Conservation (phyloP, 2,329 filamentous ascomycete species). For the Thelonectria blattea region DNA sequence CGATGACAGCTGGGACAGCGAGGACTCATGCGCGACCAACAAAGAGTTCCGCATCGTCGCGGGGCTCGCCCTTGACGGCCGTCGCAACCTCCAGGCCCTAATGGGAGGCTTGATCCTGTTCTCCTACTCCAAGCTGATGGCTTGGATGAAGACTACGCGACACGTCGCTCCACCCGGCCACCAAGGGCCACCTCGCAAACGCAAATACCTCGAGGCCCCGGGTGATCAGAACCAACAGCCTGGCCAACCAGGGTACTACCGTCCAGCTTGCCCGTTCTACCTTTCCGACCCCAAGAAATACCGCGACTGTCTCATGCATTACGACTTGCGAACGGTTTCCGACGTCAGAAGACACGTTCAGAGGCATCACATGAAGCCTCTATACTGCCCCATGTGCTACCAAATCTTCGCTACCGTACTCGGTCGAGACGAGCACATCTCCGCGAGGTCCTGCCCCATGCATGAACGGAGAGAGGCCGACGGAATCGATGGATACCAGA, state of each 20-base stretch:
- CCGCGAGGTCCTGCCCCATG: not conserved
- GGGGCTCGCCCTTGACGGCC: too few relatives aligned
- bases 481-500: not conserved
- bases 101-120: too few relatives aligned
- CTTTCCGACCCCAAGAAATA: not conserved
- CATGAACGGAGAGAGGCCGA: not conserved
- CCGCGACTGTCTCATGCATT: not conserved
- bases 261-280: not conserved
- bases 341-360: not conserved
- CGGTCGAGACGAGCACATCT: not conserved
- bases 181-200: too few relatives aligned
- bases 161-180: too few relatives aligned
- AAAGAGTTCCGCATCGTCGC: too few relatives aligned
- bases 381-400: conserved; percentile 7
- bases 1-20: too few relatives aligned
- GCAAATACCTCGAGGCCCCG: too few relatives aligned
- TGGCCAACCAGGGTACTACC: not conserved
- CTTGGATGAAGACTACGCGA: too few relatives aligned
- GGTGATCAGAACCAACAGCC: too few relatives aligned
- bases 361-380: not conserved
- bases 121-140: too few relatives aligned
- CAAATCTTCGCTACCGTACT: not conserved
- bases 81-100: too few relatives aligned
- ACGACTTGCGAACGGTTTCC: not conserved
- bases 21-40: too few relatives aligned